phyloP scores from a whole-genome alignment of 2,329 filamentous ascomycete species.

The Chrysoporthe deuterocubensis region DNA sequence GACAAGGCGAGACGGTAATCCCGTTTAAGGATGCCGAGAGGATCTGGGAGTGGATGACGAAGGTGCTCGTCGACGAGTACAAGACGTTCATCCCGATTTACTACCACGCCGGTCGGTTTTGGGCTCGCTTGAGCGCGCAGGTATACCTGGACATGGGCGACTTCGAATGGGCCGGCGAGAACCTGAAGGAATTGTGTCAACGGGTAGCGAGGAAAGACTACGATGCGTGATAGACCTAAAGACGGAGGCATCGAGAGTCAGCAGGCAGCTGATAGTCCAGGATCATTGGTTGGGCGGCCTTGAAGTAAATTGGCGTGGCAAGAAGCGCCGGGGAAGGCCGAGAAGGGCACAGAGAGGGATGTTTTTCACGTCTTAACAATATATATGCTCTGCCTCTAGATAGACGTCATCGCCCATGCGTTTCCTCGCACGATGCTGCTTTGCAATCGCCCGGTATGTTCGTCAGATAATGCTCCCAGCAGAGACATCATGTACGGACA shows the following conservation, averaged over 20 bases:
- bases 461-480: background rate
- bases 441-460: background rate
- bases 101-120: constrained; percentile 64
- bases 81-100: constrained; percentile 73
- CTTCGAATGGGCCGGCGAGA: constrained; percentile 70
- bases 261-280: background rate
- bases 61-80: constrained; percentile 59
- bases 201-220: constrained; percentile 44
- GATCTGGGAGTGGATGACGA: constrained; percentile 62
- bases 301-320: too few species aligned
- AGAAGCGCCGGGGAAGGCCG: background rate
- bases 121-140: constrained; percentile 77
- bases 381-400: constrained; percentile 5
- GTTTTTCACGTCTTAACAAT: background rate
- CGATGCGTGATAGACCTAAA: constrained; percentile 6
- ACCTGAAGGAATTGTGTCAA: constrained; percentile 56
- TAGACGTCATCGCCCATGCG: constrained; percentile 9
- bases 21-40: constrained; percentile 38
- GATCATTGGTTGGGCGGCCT: too few species aligned
- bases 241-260: background rate
- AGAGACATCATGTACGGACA: background rate
- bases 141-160: constrained; percentile 81
- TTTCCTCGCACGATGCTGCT: constrained; percentile 4
- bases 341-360: too few species aligned
- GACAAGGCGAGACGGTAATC: constrained; percentile 38